Evolutionary conservation across 2,329 filamentous ascomycete species (phyloP), one percentile per base, ranked within the genome.

Genomic region (Paraphaeosphaeria sporulosa): DNA sequence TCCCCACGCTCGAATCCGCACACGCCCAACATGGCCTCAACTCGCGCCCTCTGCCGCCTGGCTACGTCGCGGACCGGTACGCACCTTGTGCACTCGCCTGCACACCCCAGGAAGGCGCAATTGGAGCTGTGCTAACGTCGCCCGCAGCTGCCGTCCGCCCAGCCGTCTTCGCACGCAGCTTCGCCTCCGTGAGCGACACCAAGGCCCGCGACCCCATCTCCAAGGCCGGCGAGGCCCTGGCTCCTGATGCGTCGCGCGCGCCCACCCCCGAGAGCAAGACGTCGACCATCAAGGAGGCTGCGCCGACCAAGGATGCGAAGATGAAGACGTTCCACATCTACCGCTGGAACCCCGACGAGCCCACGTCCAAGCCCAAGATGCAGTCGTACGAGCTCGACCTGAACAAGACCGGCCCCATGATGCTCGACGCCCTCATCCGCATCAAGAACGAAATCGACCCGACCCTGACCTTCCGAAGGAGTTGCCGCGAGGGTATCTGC

Each of bases 371-470:
- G 89, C 95, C 95, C 64, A 87, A 85, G 79, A 97, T 99, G 92
- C 93, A 99, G 85, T 88, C 87, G 70, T 99, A 98, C 84, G 92
- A 91, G 38, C 85, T 99, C 75, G 95, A 99, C 78, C 83, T 99
- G 72, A 98, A 98, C 86, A 97, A 98, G 90, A 99, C 95, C 44
- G 95, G 95, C 34, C 95, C 95, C 69, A 99, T 99, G 95, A 90
- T 99, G 82, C 83, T 99, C 74, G 95, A 99, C 80, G 95, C 95
- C 58, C 84, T 99, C 73, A 95, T 99, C 80, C 87, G 94, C 73
- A 97, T 99, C 83, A 99, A 99, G 91, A 99, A 99, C 81, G 95
- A 99, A 87, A 82, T 96, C 65, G 95, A 99, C 81, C 93, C 95
- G 54, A 98, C 95, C 48, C 82, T 99, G 75, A 98, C 95, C 57